A percentile compares a stretch with the other conserved stretches of the same genome.
Evolutionary conservation across 2,329 filamentous ascomycete species (phyloP).

Genomic region (Claviceps citrina): DNA sequence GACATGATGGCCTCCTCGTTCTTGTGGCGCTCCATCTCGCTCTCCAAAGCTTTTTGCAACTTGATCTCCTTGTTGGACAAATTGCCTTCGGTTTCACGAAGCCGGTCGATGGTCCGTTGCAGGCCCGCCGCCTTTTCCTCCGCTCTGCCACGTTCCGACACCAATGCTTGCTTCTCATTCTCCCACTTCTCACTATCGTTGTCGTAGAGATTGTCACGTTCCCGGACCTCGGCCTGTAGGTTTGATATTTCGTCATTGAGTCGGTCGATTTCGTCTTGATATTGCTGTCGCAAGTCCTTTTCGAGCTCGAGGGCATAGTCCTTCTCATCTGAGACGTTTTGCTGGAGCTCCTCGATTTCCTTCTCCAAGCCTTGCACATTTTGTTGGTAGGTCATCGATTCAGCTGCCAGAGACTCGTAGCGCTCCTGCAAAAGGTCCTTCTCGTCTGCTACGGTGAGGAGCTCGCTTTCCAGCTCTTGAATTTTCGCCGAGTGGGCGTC

Average conservation of each 20-base stretch:
- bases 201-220: slow-evolving; percentile 55
- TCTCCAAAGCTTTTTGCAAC: slow-evolving; percentile 52
- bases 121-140: slow-evolving; percentile 53
- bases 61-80: slow-evolving; percentile 52
- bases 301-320: slow-evolving; percentile 45
- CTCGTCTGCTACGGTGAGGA: slow-evolving; percentile 44
- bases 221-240: slow-evolving; percentile 48
- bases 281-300: slow-evolving; percentile 36
- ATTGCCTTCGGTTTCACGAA: slow-evolving; percentile 52
- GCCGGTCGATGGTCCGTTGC: slow-evolving; percentile 54
- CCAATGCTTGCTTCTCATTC: slow-evolving; percentile 43
- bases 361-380: slow-evolving; percentile 40
- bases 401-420: slow-evolving; percentile 49
- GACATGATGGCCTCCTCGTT: slow-evolving; percentile 55
- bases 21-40: slow-evolving; percentile 55
- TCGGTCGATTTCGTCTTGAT: slow-evolving; percentile 31
- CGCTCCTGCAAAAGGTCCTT: slow-evolving; percentile 55
- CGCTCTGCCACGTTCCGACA: slow-evolving; percentile 48
- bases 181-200: slow-evolving; percentile 62
- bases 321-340: slow-evolving; percentile 36
- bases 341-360: slow-evolving; percentile 31
- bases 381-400: slow-evolving; percentile 50
- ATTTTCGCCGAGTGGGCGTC: slow-evolving; percentile 33
- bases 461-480: slow-evolving; percentile 41
- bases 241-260: slow-evolving; percentile 44